These are phyloP conservation scores for Dactylellina cionopaga DNA, from an alignment of 2,329 filamentous ascomycete species.

Conservation along the genomic window DNA sequence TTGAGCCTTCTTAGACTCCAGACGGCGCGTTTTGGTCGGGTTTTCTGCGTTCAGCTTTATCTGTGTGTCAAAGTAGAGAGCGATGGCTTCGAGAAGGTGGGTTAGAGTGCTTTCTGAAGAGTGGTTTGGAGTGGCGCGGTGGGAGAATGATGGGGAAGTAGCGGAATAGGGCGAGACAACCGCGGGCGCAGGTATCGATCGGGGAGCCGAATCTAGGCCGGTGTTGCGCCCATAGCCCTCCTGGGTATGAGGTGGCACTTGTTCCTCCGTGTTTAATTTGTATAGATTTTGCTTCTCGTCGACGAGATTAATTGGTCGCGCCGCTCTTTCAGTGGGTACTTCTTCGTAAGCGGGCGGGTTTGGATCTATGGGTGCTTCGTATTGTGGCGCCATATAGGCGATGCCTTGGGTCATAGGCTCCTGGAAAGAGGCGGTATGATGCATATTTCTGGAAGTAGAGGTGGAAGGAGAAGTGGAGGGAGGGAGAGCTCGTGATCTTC, in stretches of 20 bases:
- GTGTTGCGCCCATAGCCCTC: constrained; percentile 26
- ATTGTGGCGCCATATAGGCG: constrained; percentile 26
- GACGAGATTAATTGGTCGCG: neutral
- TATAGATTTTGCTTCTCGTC: constrained; percentile 29
- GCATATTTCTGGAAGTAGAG: neutral
- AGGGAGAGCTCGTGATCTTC: constrained; percentile 2
- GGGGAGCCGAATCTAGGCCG: constrained; percentile 12
- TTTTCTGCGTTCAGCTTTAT: constrained; percentile 14
- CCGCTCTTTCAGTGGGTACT: neutral
- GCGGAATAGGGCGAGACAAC: neutral
- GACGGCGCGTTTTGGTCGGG: neutral
- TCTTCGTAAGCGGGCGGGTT: constrained; percentile 48
- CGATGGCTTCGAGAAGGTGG: constrained; percentile 11
- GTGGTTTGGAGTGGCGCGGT: neutral
- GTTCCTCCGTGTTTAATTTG: constrained; percentile 20
- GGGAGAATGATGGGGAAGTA: neutral
- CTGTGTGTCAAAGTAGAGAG: constrained; percentile 33
- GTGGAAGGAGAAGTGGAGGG: neutral
- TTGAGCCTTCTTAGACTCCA: constrained; percentile 29
- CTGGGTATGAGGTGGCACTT: constrained; percentile 12
- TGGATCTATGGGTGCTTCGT: constrained; percentile 16
- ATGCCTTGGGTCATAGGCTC: constrained; percentile 41
- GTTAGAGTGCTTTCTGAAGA: neutral
- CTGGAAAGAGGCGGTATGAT: constrained; percentile 19
- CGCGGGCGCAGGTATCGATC: neutral